Conservation (phyloP, 73 alveolate species). For the Paramecium octaurelia region DNA sequence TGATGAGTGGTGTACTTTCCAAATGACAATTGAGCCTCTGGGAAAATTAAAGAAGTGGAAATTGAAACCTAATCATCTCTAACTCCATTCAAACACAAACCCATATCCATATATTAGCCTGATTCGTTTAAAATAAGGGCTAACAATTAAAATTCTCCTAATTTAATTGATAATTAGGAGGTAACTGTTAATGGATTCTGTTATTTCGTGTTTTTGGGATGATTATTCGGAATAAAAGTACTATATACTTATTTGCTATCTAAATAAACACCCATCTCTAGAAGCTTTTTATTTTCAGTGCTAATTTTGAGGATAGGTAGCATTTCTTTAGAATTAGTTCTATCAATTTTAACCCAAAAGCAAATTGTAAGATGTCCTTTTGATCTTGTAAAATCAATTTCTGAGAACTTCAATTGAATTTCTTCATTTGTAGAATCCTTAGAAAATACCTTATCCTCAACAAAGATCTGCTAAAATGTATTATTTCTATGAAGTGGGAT, state of each 20-base stretch:
- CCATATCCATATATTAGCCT: conserved; percentile 30
- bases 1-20: conserved; percentile 6
- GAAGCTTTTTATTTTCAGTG: background rate
- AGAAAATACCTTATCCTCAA: background rate
- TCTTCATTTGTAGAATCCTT: background rate
- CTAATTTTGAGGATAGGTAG: background rate
- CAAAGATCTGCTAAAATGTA: background rate
- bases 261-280: conserved; percentile 17
- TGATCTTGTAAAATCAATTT: background rate
- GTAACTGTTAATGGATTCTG: conserved; percentile 17
- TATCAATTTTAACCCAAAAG: conserved; percentile 11
- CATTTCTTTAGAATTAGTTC: background rate
- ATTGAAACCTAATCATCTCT: conserved; percentile 32
- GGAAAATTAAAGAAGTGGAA: background rate
- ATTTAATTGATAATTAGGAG: background rate
- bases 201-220: background rate
- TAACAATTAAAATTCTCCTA: conserved; percentile 32
- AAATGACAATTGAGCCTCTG: conserved; percentile 17
- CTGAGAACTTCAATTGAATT: background rate
- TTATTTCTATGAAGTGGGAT: background rate
- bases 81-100: conserved; percentile 6
- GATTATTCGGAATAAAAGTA: conserved; percentile 6
- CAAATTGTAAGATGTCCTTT: conserved; percentile 30
- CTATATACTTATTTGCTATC: conserved; percentile 5
- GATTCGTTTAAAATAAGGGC: conserved; percentile 23